A percentile compares a stretch with the other conserved stretches of the same genome.
phyloP scores from a whole-genome alignment of 1,139 yeast genomes.

The Blastobotrys serpentis region DNA sequence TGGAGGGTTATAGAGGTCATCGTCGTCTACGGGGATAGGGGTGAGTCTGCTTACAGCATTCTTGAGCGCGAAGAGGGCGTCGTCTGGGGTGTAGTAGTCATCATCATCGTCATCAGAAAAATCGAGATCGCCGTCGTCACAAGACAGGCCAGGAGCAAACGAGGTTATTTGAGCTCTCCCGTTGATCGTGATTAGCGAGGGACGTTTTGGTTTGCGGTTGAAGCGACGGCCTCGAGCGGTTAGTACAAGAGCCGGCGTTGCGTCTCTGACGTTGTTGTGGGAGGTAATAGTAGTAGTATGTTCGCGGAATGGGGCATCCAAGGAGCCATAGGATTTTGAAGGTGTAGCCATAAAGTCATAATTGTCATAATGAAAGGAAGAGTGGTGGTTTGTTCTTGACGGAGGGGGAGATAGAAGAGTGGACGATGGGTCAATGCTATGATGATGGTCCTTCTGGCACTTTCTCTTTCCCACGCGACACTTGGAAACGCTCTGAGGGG shows the following conservation, averaged over 20 bases:
- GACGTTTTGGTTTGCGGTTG: constrained; percentile 1
- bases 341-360: constrained; percentile 8
- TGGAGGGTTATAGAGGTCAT: constrained; percentile 3
- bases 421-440: constrained; percentile 9
- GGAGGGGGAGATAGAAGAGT: constrained; percentile 9
- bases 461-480: constrained; percentile 8
- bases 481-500: constrained; percentile 3
- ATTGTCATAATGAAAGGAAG: not conserved
- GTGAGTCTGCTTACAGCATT: not conserved
- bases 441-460: constrained; percentile 1
- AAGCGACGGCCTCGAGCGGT: constrained; percentile 1
- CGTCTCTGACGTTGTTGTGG: constrained; percentile 4
- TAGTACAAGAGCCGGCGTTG: constrained; percentile 4
- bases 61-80: constrained; percentile 1
- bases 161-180: constrained; percentile 4
- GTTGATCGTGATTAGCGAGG: constrained; percentile 5
- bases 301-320: constrained; percentile 5
- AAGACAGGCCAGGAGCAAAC: constrained; percentile 1
- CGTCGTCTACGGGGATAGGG: not conserved
- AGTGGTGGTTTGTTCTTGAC: not conserved
- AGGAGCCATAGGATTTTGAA: constrained; percentile 5
- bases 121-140: not conserved
- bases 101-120: constrained; percentile 1
- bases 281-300: not conserved
- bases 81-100: constrained; percentile 10